Conservation (phyloP, 2,329 filamentous ascomycete genomes). For the Ophioceras dolichostomum region DNA sequence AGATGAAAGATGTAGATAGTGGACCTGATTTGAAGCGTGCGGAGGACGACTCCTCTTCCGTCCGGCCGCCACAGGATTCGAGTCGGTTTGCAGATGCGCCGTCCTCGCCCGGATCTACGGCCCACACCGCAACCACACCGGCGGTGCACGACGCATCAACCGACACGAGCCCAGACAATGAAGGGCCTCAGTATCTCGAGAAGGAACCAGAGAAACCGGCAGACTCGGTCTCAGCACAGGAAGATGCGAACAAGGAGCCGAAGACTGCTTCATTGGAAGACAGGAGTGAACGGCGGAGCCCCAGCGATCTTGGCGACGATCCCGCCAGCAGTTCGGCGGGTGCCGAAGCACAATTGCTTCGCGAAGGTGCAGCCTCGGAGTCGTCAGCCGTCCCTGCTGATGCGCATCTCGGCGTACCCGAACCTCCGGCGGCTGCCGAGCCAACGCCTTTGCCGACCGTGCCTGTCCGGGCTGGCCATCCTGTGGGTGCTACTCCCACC, state of each 20-base stretch:
- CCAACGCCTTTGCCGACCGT: too few species aligned
- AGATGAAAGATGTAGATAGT: neutral
- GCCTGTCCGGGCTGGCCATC: too few species aligned
- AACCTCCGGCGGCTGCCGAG: too few species aligned
- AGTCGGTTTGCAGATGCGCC: constrained; percentile 23
- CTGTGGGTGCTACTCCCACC: too few species aligned
- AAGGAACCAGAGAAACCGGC: constrained; percentile 24
- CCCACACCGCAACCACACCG: constrained; percentile 63
- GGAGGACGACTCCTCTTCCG: neutral
- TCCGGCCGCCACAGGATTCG: neutral
- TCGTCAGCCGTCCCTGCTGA: too few species aligned
- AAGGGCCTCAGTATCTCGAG: constrained; percentile 44
- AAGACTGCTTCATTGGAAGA: neutral
- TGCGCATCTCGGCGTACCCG: too few species aligned
- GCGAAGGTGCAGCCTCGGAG: constrained; percentile 29
- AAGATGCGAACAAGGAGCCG: constrained; percentile 8
- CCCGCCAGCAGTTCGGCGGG: too few species aligned
- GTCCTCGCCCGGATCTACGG: constrained; percentile 53
- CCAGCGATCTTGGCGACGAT: too few species aligned
- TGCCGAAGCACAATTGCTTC: constrained; percentile 31
- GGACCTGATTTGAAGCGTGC: neutral
- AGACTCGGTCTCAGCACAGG: too few species aligned
- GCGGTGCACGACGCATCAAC: constrained; percentile 55
- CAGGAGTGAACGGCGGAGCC: neutral
- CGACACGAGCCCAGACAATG: constrained; percentile 63